These are phyloP conservation scores for Gossypium schwendimanii DNA, from an alignment of 441 rosid genomes.

Conservation along the genomic window DNA sequence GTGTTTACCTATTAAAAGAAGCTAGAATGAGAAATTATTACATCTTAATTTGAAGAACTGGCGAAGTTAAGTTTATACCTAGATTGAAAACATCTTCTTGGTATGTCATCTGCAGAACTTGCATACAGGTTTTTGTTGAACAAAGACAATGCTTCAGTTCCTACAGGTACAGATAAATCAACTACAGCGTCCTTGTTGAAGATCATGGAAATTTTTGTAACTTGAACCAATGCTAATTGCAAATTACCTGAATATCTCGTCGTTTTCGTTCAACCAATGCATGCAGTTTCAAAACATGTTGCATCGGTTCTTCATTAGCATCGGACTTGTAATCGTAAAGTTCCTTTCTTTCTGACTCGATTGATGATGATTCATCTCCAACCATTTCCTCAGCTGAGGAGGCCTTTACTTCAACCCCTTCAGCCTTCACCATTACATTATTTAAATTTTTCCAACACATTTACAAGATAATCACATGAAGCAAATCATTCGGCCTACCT, in stretches of 20 bases:
- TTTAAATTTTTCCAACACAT: neutral
- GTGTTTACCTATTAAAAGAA: conserved; percentile 45
- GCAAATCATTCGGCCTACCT: conserved; percentile 22
- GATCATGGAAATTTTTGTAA: conserved; percentile 5
- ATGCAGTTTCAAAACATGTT: conserved; percentile 18
- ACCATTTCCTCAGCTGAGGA: conserved; percentile 17
- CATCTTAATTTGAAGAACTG: conserved; percentile 9
- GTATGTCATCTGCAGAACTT: conserved; percentile 40
- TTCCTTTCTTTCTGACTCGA: conserved; percentile 16
- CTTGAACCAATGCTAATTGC: neutral
- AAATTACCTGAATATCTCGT: conserved; percentile 39
- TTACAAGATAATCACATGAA: neutral
- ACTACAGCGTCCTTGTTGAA: neutral
- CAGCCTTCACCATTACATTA: neutral
- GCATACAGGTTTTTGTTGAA: conserved; percentile 41
- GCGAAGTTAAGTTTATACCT: conserved; percentile 27
- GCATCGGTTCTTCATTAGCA: conserved; percentile 13
- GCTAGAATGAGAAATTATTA: conserved; percentile 22
- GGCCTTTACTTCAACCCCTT: neutral
- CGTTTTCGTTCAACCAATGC: conserved; percentile 27
- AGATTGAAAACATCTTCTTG: conserved; percentile 41
- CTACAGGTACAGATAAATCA: conserved; percentile 24
- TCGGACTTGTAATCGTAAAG: neutral
- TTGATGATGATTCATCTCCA: conserved; percentile 17
- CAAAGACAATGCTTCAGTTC: conserved; percentile 41